Conservation (phyloP, 768 basidiomycete species). For the Favolaschia claudopus region DNA sequence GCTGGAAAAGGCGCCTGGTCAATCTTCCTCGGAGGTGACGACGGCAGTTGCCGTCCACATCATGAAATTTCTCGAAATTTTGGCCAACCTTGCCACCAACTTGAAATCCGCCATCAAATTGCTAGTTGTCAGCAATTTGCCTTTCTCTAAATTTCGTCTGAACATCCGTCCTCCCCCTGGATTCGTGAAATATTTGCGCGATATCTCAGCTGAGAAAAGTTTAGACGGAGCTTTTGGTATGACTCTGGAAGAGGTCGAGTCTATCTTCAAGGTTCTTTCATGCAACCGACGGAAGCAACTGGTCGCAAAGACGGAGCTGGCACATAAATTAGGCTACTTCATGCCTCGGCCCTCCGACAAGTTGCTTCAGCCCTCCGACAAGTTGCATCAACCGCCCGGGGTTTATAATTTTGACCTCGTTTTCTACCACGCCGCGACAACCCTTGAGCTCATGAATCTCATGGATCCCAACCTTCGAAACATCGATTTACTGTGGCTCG, state of each 20-base stretch:
- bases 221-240: constrained; percentile 1
- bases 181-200: no score
- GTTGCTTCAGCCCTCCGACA: neutral
- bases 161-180: neutral
- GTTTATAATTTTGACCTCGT: neutral
- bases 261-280: neutral
- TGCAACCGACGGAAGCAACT: neutral
- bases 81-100: neutral
- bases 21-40: no score
- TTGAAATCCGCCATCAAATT: no score
- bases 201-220: no score
- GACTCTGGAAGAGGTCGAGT: neutral
- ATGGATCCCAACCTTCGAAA: neutral
- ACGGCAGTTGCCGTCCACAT: no score
- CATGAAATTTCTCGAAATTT: neutral
- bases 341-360: no score
- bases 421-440: neutral
- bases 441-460: neutral
- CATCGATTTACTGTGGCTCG: neutral
- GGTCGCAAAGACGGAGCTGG: neutral
- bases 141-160: neutral
- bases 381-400: accelerated
- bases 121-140: constrained; percentile 3
- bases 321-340: neutral
- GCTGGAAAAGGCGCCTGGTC: no score